These are phyloP conservation scores for Ustilago shanxiensis DNA, from an alignment of 1,284 basidiomycete genomes.

Conservation along the genomic window DNA sequence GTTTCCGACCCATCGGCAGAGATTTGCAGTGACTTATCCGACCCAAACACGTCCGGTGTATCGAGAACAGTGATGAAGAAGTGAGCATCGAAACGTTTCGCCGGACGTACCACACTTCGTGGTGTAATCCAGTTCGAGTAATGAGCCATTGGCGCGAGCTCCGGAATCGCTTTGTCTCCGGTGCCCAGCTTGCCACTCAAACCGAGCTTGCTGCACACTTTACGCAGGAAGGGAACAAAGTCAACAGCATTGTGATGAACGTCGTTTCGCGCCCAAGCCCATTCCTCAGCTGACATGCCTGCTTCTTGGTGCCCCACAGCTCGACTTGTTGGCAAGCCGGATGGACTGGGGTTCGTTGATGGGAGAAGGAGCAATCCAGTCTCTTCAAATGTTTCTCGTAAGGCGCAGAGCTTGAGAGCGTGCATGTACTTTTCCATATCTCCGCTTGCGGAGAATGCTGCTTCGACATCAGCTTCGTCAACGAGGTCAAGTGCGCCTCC, in stretches of 20 bases:
- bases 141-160: conserved; percentile 54
- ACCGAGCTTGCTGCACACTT: conserved; percentile 36
- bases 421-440: conserved; percentile 44
- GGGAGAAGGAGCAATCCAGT: conserved; percentile 60
- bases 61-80: conserved; percentile 65
- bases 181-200: conserved; percentile 11
- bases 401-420: conserved; percentile 57
- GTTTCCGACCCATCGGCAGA: conserved; percentile 62
- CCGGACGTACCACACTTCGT: conserved; percentile 56
- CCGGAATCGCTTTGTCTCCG: conserved; percentile 19
- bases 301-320: conserved; percentile 61
- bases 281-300: conserved; percentile 54
- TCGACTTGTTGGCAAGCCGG: conserved; percentile 45
- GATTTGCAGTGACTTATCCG: conserved; percentile 39
- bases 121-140: conserved; percentile 66
- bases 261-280: conserved; percentile 54
- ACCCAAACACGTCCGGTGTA: conserved; percentile 45
- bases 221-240: conserved; percentile 56
- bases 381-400: conserved; percentile 66
- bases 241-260: conserved; percentile 62
- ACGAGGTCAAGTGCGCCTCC: conserved; percentile 61
- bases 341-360: conserved; percentile 17
- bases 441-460: conserved; percentile 13
- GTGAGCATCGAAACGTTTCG: conserved; percentile 65
- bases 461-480: conserved; percentile 48